Evolutionary conservation across 169 alveolate genomes (phyloP).

Genomic region (Plasmodium vinckei): DNA sequence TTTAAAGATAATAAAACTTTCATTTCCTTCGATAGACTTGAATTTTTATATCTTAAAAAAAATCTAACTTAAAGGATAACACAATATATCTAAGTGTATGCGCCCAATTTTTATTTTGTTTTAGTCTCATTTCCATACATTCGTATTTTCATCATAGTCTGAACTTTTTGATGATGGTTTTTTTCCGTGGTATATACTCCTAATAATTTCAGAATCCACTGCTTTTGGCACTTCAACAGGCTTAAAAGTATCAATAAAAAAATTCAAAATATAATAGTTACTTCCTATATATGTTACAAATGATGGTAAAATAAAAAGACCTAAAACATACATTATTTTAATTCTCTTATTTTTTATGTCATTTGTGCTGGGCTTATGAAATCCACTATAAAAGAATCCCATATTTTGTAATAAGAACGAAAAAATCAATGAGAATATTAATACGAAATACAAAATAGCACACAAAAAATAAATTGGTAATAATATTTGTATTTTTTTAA

Average conservation of each 20-base stretch:
- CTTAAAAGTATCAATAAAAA: slow-evolving; percentile 57
- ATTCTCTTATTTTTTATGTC: slow-evolving; percentile 49
- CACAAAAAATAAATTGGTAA: neutral
- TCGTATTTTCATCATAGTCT: slow-evolving; percentile 70
- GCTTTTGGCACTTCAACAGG: slow-evolving; percentile 72
- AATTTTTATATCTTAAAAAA: no score
- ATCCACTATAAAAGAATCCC: slow-evolving; percentile 70
- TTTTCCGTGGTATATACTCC: slow-evolving; percentile 45
- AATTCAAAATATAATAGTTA: slow-evolving; percentile 50
- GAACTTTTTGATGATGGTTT: slow-evolving; percentile 70
- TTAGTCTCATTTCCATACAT: neutral
- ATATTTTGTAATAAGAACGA: slow-evolving; percentile 1
- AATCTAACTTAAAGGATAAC: no score
- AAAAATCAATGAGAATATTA: neutral
- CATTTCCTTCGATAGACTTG: no score
- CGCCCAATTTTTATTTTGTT: neutral
- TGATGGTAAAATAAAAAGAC: slow-evolving; percentile 48
- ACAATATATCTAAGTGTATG: neutral
- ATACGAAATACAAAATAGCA: neutral
- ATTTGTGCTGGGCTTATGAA: slow-evolving; percentile 38
- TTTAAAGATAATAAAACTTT: no score
- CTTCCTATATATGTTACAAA: slow-evolving; percentile 58
- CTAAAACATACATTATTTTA: slow-evolving; percentile 53
- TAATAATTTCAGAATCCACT: slow-evolving; percentile 30
- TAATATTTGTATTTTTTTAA: no score